Base-by-base conservation (phyloP, 208 protist species). In the Acanthamoeba healyi region DNA sequence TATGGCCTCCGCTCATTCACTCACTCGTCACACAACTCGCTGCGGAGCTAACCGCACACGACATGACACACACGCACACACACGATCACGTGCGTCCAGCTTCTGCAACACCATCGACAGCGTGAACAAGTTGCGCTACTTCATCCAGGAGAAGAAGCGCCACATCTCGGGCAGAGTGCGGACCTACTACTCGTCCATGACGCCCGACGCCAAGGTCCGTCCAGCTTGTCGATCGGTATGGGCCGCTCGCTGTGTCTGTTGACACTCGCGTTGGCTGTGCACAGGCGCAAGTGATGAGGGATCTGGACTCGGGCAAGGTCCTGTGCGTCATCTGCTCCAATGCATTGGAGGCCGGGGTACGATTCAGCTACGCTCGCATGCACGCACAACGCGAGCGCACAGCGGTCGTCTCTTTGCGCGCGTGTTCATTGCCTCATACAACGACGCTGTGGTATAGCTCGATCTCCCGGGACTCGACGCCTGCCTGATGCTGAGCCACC, bases 91-190 rank as follows among this genome's bases (percentile, higher is more conserved):
- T 29, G 6, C 6, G 6, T 54, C 24, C 79, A 88, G 79, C 6
- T 88, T 88, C 46, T 88, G 79, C 51, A 54, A 88, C 29, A 88
- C 79, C 17, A 88, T 88, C 32, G 51, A 88, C 36, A 88, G 51
- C 19, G 79, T 88, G 49, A 88, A 88, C 49, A 54, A 88, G 51
- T 32, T 88, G 10, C 42, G 46, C 7, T 54, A 32, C 42, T 54
- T 63, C 46, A 88, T 88, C 42, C 79, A 88, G 29, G 51, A 88
- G 19, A 54, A 61, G 29, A 29, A 88, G 19, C 32, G 51, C n/a
- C 2, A 63, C 51, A 61, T 88, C 17, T 63, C 79, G 12, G 32
- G 79, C n/a, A 79, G 63, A 29, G 79, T 88, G 42, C 12, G 79
- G 19, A 88, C 46, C 79, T 88, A 65, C 19, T 88, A 88, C 79